Evolutionary conservation across 1,284 basidiomycete genomes (phyloP).

Genomic region (Ustilago sp.): DNA sequence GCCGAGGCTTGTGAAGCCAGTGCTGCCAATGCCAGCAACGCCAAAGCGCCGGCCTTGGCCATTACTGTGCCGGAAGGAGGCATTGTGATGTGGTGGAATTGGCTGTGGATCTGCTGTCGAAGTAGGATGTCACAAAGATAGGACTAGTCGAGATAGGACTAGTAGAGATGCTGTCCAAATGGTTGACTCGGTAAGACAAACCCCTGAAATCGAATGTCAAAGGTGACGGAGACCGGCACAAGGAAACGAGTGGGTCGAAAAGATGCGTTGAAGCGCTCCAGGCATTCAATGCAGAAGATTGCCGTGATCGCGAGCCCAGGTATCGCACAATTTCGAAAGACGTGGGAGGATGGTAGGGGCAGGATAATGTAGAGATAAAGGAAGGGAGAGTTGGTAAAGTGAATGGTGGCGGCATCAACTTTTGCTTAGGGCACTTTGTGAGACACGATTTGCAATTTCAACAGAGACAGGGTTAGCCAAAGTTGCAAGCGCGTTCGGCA

Average conservation of each 20-base stretch:
- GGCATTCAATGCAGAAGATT: neutral
- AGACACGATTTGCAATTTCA: neutral
- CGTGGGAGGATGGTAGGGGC: neutral
- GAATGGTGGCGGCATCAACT: neutral
- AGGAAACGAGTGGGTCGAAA: neutral
- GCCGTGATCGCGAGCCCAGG: neutral
- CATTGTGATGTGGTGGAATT: slow-evolving; percentile 2
- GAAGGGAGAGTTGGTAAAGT: neutral
- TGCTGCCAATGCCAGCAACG: slow-evolving; percentile 25
- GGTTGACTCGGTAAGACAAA: neutral
- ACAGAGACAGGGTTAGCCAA: neutral
- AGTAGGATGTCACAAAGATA: neutral
- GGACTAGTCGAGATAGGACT: neutral
- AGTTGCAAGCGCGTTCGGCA: neutral
- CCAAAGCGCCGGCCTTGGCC: slow-evolving; percentile 22
- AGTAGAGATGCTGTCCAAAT: neutral
- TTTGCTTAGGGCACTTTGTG: slow-evolving; percentile 5
- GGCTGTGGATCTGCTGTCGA: neutral
- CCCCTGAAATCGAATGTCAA: no score
- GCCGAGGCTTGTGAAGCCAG: slow-evolving; percentile 15
- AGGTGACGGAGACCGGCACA: neutral
- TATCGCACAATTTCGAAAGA: neutral
- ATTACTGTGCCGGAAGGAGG: slow-evolving; percentile 8
- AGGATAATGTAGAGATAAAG: neutral
- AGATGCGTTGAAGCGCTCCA: slow-evolving; percentile 12